Evolutionary conservation across 2,329 filamentous ascomycete genomes (phyloP).

Genomic region (Rhexocercosporidium sp.): DNA sequence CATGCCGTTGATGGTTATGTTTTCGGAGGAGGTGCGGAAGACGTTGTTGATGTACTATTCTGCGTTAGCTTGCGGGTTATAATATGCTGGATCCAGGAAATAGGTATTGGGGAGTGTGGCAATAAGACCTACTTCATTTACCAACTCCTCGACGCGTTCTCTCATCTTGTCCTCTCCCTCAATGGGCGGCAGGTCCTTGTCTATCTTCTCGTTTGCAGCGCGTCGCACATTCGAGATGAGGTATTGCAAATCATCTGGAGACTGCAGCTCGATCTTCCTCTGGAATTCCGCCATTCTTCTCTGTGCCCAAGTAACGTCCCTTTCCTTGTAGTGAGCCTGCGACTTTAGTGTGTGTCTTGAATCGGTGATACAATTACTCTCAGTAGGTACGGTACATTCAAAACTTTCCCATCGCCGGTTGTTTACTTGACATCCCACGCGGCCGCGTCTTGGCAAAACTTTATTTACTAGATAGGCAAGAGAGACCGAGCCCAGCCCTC

Average conservation of each 20-base stretch:
- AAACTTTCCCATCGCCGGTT: not conserved
- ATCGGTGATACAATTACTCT: not conserved
- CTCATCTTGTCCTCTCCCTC: conserved; percentile 64
- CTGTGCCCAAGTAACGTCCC: not conserved
- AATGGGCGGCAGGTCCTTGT: conserved; percentile 70
- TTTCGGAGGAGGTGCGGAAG: conserved; percentile 62
- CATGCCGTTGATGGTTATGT: conserved; percentile 67
- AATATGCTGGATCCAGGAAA: not conserved
- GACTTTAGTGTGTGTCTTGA: not conserved
- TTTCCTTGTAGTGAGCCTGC: not conserved
- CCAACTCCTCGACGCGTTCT: conserved; percentile 61
- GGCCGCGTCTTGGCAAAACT: conserved; percentile 20
- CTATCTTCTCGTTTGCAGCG: conserved; percentile 70
- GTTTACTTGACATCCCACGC: conserved; percentile 18
- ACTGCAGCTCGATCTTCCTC: conserved; percentile 81
- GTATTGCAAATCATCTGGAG: conserved; percentile 73
- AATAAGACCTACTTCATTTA: conserved; percentile 57
- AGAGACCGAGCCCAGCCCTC: not conserved
- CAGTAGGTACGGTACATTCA: not conserved
- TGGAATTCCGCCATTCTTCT: conserved; percentile 49
- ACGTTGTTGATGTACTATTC: conserved; percentile 65
- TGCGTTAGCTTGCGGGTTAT: not conserved
- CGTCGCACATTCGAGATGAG: conserved; percentile 72
- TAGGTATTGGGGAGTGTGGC: not conserved
- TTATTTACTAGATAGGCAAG: conserved; percentile 4